phyloP scores from a whole-genome alignment of 2,329 filamentous ascomycete genomes.

The Fusarium albosuccineum region DNA sequence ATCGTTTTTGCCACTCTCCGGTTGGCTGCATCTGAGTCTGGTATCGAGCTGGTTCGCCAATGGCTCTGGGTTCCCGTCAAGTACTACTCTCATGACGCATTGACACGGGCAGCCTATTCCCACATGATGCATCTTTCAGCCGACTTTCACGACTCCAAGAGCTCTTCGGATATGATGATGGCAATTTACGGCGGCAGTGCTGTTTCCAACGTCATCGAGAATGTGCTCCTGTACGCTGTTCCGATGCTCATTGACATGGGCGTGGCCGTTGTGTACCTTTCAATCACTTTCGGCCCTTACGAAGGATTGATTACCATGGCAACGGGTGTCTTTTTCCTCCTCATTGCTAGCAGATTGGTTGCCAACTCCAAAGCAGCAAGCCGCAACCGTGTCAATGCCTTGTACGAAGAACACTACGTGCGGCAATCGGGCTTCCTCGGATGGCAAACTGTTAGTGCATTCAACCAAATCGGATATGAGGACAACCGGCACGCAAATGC shows the following conservation, averaged over 20 bases:
- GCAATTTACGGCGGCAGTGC: slow-evolving; percentile 67
- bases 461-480: slow-evolving; percentile 71
- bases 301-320: slow-evolving; percentile 73
- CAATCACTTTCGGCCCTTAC: slow-evolving; percentile 69
- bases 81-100: slow-evolving; percentile 66
- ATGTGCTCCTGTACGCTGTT: slow-evolving; percentile 68
- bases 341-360: slow-evolving; percentile 66
- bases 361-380: slow-evolving; percentile 62
- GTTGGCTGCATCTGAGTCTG: slow-evolving; percentile 67
- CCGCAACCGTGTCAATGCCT: slow-evolving; percentile 64
- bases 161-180: slow-evolving; percentile 69
- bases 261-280: slow-evolving; percentile 71
- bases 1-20: slow-evolving; percentile 64
- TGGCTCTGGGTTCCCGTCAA: slow-evolving; percentile 71
- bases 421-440: slow-evolving; percentile 68
- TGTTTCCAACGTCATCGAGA: slow-evolving; percentile 69
- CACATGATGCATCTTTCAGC: slow-evolving; percentile 72
- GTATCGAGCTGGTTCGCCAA: slow-evolving; percentile 65
- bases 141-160: slow-evolving; percentile 72
- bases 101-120: slow-evolving; percentile 68
- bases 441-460: slow-evolving; percentile 71
- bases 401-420: slow-evolving; percentile 68
- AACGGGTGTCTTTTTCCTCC: slow-evolving; percentile 68
- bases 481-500: slow-evolving; percentile 66
- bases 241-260: slow-evolving; percentile 72